These are phyloP conservation scores for Combretum micranthum DNA, from an alignment of 345 rosid species.

Conservation along the genomic window DNA sequence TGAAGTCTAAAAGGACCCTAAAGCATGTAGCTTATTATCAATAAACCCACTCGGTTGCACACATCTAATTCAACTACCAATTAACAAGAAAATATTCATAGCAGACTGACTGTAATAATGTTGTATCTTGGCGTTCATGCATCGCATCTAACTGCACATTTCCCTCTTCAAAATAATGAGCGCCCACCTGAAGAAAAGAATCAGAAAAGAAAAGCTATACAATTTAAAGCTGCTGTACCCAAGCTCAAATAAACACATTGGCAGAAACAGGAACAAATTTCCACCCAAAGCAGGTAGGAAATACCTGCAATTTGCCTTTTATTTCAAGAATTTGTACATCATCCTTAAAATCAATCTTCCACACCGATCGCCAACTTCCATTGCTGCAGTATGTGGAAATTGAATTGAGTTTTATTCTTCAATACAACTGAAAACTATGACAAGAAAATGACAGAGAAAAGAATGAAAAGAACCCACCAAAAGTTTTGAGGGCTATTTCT, in stretches of 20 bases:
- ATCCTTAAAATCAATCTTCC: conserved; percentile 81
- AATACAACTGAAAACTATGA: background rate
- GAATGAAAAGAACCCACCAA: conserved; percentile 43
- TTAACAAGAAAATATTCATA: background rate
- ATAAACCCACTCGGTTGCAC: background rate
- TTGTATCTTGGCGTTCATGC: conserved; percentile 75
- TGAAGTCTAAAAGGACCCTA: too few relatives aligned
- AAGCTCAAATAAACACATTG: background rate
- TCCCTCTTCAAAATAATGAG: conserved; percentile 98
- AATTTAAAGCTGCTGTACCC: background rate
- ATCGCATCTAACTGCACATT: conserved; percentile 94
- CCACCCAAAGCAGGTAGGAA: background rate
- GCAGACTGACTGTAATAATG: conserved; percentile 61
- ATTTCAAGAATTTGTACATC: conserved; percentile 63
- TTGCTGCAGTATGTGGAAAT: conserved; percentile 32
- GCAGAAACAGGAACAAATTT: too few relatives aligned
- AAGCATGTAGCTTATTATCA: too few relatives aligned
- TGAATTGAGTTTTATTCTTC: background rate
- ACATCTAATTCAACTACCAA: background rate
- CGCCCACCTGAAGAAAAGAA: conserved; percentile 57
- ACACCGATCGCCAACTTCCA: conserved; percentile 93
- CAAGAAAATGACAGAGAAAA: background rate
- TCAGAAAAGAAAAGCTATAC: conserved; percentile 3
- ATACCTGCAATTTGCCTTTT: conserved; percentile 83
- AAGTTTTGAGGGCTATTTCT: conserved; percentile 91